Evolutionary conservation across 176 grass and related monocot genomes (phyloP), one percentile per base, ranked within the genome.

Genomic region (Rhynchospora pubera): DNA sequence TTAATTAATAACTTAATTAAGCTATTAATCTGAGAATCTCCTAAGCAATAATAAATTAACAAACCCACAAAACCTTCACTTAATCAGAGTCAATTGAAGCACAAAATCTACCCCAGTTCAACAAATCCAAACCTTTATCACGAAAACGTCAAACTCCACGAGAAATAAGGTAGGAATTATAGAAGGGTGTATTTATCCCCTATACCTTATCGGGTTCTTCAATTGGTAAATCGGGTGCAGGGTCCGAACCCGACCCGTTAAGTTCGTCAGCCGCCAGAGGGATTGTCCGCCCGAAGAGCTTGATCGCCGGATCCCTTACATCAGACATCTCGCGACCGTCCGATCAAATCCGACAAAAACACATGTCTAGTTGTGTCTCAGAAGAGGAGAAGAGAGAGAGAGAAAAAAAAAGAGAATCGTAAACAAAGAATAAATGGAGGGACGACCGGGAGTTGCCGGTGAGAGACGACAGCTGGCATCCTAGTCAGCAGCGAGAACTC

Each of bases 231-330:
- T 82, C 26, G 5, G 24, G 60, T 56, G 65, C 59, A n/a, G 48
- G 58, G 21, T 86, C 91, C 23, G 79, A 80, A 75, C 79, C 76
- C 42, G 21, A 51, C 84, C 52, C 26, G 56, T 34, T 34, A 52
- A 76, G 79, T 34, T 46, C 46, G 1, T 85, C 42, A 2, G 85
- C 85, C 8, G 61, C 65, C 56, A 89, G 47, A 46, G 94, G 94
- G 63, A 97, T 97, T 72, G 86, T 89, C 84, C 84, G 63, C 10
- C 94, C 94, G 70, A 97, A 97, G 52, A 97, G 94, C 88, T 92
- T 97, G 87, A 97, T 91, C 39, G 91, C 91, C 24, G 90, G 88
- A 83, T 94, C 91, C 86, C 78, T 88, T 18, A 71, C 79, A 80
- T 93, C 94, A 70, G 84, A 86, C 94, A 97, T 97, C 78, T 83